A percentile compares a stretch with the other conserved stretches of the same genome.
These are phyloP conservation scores for Daedalea quercina DNA, from an alignment of 768 basidiomycete species.

Conservation along the genomic window DNA sequence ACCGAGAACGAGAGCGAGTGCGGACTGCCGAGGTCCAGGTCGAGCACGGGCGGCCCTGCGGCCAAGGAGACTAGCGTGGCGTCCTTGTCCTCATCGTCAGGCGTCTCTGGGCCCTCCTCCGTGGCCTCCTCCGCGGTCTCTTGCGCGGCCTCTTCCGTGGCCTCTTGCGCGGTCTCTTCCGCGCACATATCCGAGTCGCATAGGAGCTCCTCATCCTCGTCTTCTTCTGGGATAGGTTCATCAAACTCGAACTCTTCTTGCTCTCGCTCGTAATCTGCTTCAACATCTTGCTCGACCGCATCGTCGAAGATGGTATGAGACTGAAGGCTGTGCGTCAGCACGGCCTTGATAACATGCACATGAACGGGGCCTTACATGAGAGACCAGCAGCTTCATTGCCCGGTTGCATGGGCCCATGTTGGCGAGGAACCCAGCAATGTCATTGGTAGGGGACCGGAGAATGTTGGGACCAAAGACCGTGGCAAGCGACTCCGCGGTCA, in stretches of 20 bases:
- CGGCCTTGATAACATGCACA: background rate
- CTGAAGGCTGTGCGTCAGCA: conserved; percentile 12
- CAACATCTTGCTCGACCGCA: conserved; percentile 31
- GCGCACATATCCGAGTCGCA: background rate
- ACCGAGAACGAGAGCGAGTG: conserved; percentile 14
- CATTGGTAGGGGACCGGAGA: conserved; percentile 69
- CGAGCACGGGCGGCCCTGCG: conserved; percentile 14
- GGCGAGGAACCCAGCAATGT: conserved; percentile 68
- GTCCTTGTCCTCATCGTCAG: conserved; percentile 2
- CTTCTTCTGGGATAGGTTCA: conserved; percentile 61
- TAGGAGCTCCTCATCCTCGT: conserved; percentile 31
- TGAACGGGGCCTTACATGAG: conserved; percentile 50
- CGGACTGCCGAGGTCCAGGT: conserved; percentile 14
- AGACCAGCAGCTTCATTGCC: conserved; percentile 69
- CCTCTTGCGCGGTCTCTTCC: background rate
- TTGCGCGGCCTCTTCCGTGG: background rate
- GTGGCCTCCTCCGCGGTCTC: background rate
- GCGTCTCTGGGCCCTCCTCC: background rate
- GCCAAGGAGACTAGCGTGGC: conserved; percentile 9
- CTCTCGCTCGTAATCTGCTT: conserved; percentile 50
- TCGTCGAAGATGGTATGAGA: conserved; percentile 59
- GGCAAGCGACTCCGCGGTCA: conserved; percentile 80
- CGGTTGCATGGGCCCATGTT: conserved; percentile 78
- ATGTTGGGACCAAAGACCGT: conserved; percentile 85
- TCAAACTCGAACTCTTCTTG: conserved; percentile 64